Conservation (phyloP, 2,329 filamentous ascomycete species). For the Onygena corvina region DNA sequence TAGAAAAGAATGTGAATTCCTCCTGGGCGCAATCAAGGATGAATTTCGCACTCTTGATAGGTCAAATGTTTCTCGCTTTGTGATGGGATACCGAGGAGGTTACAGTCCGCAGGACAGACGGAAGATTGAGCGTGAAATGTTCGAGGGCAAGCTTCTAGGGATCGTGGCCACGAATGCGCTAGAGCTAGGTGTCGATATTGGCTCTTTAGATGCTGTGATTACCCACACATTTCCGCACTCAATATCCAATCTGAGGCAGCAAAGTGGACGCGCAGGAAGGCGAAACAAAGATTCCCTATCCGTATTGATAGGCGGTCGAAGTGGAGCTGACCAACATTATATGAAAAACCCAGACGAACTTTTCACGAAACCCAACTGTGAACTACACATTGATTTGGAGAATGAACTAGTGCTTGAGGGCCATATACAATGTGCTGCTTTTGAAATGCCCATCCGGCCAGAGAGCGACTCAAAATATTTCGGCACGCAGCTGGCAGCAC, state of each 20-base stretch:
- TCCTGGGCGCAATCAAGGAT: conserved; percentile 66
- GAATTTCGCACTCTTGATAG: conserved; percentile 64
- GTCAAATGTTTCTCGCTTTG: conserved; percentile 59
- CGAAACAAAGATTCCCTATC: conserved; percentile 89
- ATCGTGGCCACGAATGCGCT: conserved; percentile 89
- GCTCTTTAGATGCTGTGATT: conserved; percentile 81
- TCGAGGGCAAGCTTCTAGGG: conserved; percentile 81
- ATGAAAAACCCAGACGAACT: conserved; percentile 95
- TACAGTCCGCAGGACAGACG: conserved; percentile 87
- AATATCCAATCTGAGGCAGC: conserved; percentile 85
- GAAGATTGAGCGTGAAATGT: conserved; percentile 89
- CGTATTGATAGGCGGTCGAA: conserved; percentile 76
- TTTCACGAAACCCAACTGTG: conserved; percentile 76
- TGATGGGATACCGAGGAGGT: conserved; percentile 92
- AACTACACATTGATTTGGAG: conserved; percentile 78
- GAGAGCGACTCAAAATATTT: conserved; percentile 68
- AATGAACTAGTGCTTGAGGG: conserved; percentile 88
- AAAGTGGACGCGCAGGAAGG: conserved; percentile 83
- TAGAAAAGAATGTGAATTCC: conserved; percentile 73
- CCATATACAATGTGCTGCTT: conserved; percentile 88
- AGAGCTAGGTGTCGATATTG: conserved; percentile 91
- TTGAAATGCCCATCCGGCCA: conserved; percentile 83
- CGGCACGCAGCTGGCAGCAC: conserved; percentile 55
- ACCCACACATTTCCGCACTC: conserved; percentile 93
- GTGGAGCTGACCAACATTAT: conserved; percentile 86